Evolutionary conservation across 139 green algal genomes (phyloP), one percentile per base, ranked within the genome.

Genomic region (Cymbomonas tetramitiformis): DNA sequence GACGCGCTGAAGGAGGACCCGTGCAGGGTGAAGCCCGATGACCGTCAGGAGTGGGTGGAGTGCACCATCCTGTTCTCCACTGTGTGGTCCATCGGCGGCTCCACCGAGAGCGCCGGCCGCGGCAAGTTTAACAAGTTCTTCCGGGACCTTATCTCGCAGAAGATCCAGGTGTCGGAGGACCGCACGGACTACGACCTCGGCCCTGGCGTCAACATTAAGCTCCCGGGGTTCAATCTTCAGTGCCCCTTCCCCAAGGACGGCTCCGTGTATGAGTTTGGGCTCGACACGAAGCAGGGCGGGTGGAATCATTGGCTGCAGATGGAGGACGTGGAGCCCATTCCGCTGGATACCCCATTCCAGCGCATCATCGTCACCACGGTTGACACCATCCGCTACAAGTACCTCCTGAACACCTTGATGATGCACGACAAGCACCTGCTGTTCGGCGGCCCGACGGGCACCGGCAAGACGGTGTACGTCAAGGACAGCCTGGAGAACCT

Each of bases 281-380:
- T 81, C 61, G 77, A 87, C 57, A 76, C 68, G 40, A 29, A 61
- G 2, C 56, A 59, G 4, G 34, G 57, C 30, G 73, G 70, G 43
- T 87, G 82, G 80, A 9, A 68, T 0, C 38, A 50, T 6, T 89
- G 81, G 81, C 58, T 87, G 50, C 69, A 86, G n/a, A 81, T 62
- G 10, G 40, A 49, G 9, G 38, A 61, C 40, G 55, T n/a, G 12
- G 40, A 67, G 49, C 36, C 40, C 10, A 62, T 72, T 19, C 6
- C 18, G 48, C n/a, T 24, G 52, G 29, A 43, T 19, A 1, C 21
- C 4, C 68, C 76, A 38, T 88, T 85, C 66, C 67, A 68, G 38
- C 64, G 55, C 41, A 86, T 90, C 65, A 74, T 90, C 46, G 70
- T 90, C 19, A 71, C 74, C n/a, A 90, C 82, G 2, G 61, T 84